A percentile compares a stretch with the other conserved stretches of the same genome.
Conservation (phyloP, 2,329 filamentous ascomycete species). For the Didymella glomerata region DNA sequence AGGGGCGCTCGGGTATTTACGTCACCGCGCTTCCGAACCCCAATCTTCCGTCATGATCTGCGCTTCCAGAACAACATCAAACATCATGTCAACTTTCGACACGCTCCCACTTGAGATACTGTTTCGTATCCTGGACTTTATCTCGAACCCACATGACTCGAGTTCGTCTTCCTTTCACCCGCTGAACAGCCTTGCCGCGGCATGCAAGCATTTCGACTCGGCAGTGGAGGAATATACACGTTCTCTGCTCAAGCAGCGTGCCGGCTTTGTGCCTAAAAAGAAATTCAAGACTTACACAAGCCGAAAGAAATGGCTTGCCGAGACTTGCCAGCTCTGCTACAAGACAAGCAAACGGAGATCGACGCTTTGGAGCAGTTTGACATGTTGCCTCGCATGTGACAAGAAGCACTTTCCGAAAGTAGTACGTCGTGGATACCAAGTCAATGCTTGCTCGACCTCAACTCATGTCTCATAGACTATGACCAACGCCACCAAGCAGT, state of each 20-base stretch:
- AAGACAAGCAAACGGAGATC: constrained; percentile 37
- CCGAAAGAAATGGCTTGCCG: constrained; percentile 37
- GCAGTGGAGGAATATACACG: constrained; percentile 44
- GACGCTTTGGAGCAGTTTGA: constrained; percentile 33
- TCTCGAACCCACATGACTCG: constrained; percentile 17
- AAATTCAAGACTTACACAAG: constrained; percentile 27
- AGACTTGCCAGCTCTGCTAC: constrained; percentile 41
- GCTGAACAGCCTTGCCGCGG: constrained; percentile 37
- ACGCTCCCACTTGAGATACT: constrained; percentile 41
- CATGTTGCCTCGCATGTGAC: constrained; percentile 43
- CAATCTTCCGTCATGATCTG: constrained; percentile 4
- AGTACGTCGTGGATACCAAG: constrained; percentile 23
- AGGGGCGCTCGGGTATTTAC: background rate
- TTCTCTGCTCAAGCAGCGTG: constrained; percentile 35
- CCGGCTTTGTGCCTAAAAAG: constrained; percentile 29
- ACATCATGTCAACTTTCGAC: constrained; percentile 30
- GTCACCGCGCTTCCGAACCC: constrained; percentile 1
- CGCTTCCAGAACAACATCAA: background rate
- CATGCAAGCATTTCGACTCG: constrained; percentile 34
- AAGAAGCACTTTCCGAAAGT: constrained; percentile 39
- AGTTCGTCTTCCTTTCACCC: constrained; percentile 21
- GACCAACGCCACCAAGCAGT: constrained; percentile 34
- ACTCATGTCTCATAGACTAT: constrained; percentile 36
- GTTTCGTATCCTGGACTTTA: constrained; percentile 39
- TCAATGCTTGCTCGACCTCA: background rate